These are phyloP conservation scores for Pseudocohnilembus persalinus DNA, from an alignment of 169 alveolate species.

Conservation along the genomic window DNA sequence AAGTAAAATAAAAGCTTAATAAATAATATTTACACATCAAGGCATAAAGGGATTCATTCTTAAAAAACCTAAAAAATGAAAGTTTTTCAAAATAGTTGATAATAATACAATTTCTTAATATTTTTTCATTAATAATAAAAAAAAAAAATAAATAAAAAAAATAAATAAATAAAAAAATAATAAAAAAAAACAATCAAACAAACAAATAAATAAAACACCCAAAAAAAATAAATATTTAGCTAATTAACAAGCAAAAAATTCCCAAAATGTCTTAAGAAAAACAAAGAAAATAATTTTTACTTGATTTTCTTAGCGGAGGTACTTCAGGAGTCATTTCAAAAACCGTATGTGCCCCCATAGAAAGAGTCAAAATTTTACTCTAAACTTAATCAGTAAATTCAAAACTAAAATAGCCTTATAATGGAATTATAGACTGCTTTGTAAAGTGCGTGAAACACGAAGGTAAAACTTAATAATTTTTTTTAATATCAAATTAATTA, in stretches of 20 bases:
- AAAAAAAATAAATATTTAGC: not conserved
- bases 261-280: not conserved
- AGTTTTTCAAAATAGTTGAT: not conserved
- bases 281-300: slow-evolving; percentile 10
- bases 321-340: slow-evolving; percentile 45
- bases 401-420: slow-evolving; percentile 32
- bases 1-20: no score
- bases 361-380: slow-evolving; percentile 36
- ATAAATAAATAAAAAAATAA: no score
- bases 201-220: not conserved
- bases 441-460: slow-evolving; percentile 41
- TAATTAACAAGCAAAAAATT: not conserved
- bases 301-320: slow-evolving; percentile 50
- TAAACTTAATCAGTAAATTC: slow-evolving; percentile 39
- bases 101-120: not conserved
- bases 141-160: no score
- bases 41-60: no score
- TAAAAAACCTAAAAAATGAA: no score
- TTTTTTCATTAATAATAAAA: no score
- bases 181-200: not conserved
- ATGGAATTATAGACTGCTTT: slow-evolving; percentile 44
- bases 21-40: no score
- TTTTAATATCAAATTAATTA: no score
- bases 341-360: slow-evolving; percentile 40
- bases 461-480: slow-evolving; percentile 23